Base-by-base conservation (phyloP, 1,284 basidiomycete species). In the Trichosporon sp. region DNA sequence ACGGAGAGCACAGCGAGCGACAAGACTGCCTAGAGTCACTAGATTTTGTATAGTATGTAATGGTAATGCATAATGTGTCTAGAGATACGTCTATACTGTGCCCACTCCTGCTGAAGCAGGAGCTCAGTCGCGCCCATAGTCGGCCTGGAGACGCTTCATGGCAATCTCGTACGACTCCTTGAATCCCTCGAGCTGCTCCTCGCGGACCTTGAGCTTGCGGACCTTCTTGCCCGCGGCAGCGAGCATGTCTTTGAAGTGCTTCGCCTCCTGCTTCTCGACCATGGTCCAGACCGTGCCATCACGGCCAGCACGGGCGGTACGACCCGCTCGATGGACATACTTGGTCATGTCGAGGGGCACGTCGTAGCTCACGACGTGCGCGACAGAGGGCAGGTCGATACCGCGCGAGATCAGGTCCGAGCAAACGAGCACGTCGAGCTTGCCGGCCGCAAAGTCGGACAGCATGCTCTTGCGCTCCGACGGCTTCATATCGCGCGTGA, bases 331-430 rank as follows among this genome's bases (percentile, higher is more conserved):
- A 82, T 99, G 96, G 19, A 99, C 93, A 79, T 99, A 98, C 83
- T 98, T 98, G 66, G 93, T 89, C 88, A 97, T 93, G 80, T 98
- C 96, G n/a, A 98, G 88, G 0, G 96, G 96, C 2, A 90, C 90
- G 82, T 98, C 96, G 83, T 98, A 98, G 75, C 90, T 94, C 51
- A 99, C 88, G 37, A 98, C 96, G 83, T 98, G 92, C 11, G 90
- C 89, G 61, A 98, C 94, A 71, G 92, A 89, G 66, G 91, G 92
- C 71, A 99, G 91, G 81, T 99, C 97, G 72, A 98, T 94, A n/a
- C 96, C 97, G 73, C 97, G 90, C 8, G 96, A 93, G 72, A 98
- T 93, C 19, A 99, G 87, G 85, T 99, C 96, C 1, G 96, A 98
- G 79, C 94, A 97, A 8, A 99, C 88, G 19, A 99, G 93, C 93